Conservation (phyloP, 1,284 basidiomycete species). For the Fomitopsis schrenkii region DNA sequence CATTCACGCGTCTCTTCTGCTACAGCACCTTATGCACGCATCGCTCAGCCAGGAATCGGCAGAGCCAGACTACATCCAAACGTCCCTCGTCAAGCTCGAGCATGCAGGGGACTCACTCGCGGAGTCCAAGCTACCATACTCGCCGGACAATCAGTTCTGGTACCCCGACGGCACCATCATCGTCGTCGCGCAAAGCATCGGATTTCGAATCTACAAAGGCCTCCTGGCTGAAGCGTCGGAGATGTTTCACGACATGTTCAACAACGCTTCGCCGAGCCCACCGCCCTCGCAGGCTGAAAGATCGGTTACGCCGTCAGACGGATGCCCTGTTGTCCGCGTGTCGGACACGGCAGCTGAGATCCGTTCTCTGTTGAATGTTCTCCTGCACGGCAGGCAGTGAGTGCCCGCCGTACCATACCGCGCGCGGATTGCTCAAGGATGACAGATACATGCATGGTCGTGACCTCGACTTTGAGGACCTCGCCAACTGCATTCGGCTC, state of each 20-base stretch:
- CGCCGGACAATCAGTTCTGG: conserved; percentile 5
- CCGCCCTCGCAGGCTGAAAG: background rate
- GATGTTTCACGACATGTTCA: conserved; percentile 16
- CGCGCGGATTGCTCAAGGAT: background rate
- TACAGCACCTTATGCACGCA: too few species aligned
- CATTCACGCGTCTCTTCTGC: too few species aligned
- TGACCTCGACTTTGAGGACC: background rate
- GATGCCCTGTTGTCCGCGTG: background rate
- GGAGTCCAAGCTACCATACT: too few species aligned
- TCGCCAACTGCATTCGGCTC: background rate
- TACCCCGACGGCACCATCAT: conserved; percentile 16
- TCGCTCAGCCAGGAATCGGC: background rate
- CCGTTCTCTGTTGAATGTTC: background rate
- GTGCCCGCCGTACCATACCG: background rate
- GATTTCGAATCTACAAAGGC: conserved; percentile 16
- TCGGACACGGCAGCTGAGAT: background rate
- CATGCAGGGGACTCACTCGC: too few species aligned
- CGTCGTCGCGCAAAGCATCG: conserved; percentile 11
- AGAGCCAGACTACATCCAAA: background rate
- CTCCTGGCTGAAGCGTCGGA: conserved; percentile 11
- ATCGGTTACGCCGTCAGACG: background rate
- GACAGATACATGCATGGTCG: background rate
- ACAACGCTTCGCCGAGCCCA: conserved; percentile 7
- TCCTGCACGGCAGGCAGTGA: background rate
- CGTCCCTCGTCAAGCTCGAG: too few species aligned